Conservation (phyloP, 2,329 filamentous ascomycete species). For the Colletotrichum liriopes region DNA sequence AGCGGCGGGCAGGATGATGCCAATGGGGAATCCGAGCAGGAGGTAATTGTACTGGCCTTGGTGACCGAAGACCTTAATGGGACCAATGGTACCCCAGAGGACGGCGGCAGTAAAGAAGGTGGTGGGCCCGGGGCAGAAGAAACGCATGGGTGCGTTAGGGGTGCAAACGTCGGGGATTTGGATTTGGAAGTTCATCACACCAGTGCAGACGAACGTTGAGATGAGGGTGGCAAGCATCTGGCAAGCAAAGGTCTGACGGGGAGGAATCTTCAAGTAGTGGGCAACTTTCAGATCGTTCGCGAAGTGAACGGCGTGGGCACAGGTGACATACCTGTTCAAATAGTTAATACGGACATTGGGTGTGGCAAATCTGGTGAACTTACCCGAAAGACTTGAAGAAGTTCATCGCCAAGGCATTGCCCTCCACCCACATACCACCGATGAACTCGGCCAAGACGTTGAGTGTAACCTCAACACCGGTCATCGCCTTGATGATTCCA, state of each 20-base stretch:
- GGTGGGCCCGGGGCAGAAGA: conserved; percentile 68
- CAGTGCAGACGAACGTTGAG: conserved; percentile 66
- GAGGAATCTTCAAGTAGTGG: conserved; percentile 74
- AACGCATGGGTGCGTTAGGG: conserved; percentile 61
- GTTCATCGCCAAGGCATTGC: conserved; percentile 63
- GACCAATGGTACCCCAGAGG: conserved; percentile 70
- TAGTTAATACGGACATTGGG: background rate
- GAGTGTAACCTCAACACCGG: conserved; percentile 58
- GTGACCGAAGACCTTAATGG: conserved; percentile 65
- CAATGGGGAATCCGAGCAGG: conserved; percentile 66
- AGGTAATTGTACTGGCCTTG: conserved; percentile 64
- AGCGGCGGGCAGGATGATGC: conserved; percentile 60
- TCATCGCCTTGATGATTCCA: conserved; percentile 62
- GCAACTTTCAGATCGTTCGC: conserved; percentile 65
- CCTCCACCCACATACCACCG: conserved; percentile 59
- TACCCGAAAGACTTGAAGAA: conserved; percentile 59
- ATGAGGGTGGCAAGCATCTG: conserved; percentile 72
- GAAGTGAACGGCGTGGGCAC: conserved; percentile 67
- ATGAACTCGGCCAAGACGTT: conserved; percentile 66
- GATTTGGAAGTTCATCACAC: conserved; percentile 63
- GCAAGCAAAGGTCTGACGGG: conserved; percentile 71
- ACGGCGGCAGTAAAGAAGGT: conserved; percentile 72
- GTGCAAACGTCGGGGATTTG: conserved; percentile 67
- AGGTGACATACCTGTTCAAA: conserved; percentile 57
- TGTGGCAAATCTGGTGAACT: conserved; percentile 26